phyloP scores from a whole-genome alignment of 2,329 filamentous ascomycete genomes.

The Xylariaceae sp. region DNA sequence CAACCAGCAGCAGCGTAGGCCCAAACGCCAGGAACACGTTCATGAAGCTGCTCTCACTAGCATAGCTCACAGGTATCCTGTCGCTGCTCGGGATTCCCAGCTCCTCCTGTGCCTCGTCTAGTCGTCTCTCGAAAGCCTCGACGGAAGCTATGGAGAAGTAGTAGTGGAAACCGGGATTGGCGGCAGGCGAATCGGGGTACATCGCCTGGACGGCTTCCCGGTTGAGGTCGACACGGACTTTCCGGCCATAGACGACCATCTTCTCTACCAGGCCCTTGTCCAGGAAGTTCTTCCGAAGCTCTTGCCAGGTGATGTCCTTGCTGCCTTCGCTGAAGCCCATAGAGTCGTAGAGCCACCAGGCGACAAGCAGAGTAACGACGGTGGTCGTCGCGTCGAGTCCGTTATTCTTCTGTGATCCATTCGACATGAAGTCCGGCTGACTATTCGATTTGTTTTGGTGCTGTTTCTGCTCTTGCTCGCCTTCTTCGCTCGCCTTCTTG shows the following conservation, averaged over 20 bases:
- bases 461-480: not conserved
- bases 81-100: conserved; percentile 80
- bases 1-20: conserved; percentile 80
- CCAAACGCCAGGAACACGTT: conserved; percentile 71
- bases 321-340: conserved; percentile 33
- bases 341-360: conserved; percentile 38
- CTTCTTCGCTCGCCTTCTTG: conserved; percentile 11
- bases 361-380: conserved; percentile 42
- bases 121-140: conserved; percentile 80
- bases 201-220: conserved; percentile 63
- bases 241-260: conserved; percentile 70
- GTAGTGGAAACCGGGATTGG: conserved; percentile 67
- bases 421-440: too few species aligned
- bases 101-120: conserved; percentile 83
- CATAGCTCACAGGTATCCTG: conserved; percentile 87
- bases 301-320: conserved; percentile 93
- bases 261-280: conserved; percentile 96
- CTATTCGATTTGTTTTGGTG: too few species aligned
- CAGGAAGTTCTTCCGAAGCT: conserved; percentile 86
- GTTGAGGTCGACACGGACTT: conserved; percentile 74
- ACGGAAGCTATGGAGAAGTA: conserved; percentile 94
- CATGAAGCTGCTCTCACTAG: conserved; percentile 65
- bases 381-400: too few species aligned
- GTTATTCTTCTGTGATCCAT: too few species aligned
- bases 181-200: conserved; percentile 68